Evolutionary conservation across 2,329 filamentous ascomycete genomes (phyloP).

Genomic region (Diplodia scrobiculata): DNA sequence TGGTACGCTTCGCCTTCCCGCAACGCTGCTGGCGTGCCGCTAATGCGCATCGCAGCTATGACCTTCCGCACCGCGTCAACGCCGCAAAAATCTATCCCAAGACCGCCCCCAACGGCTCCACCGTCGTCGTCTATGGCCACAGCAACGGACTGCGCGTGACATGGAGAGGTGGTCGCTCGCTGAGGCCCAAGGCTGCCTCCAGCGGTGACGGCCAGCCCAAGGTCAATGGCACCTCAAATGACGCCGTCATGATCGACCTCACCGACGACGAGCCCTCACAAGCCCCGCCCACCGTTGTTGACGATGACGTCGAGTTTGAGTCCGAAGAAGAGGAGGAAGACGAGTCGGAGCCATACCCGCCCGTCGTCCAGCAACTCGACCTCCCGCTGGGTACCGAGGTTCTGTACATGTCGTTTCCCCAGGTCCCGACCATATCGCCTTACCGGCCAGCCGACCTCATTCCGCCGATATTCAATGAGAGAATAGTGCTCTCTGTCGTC

Average conservation of each 20-base stretch:
- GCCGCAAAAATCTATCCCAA: constrained; percentile 60
- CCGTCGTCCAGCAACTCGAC: constrained; percentile 58
- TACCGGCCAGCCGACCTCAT: constrained; percentile 43
- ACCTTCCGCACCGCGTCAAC: constrained; percentile 61
- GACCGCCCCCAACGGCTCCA: constrained; percentile 62
- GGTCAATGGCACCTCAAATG: constrained; percentile 47
- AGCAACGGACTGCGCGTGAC: constrained; percentile 60
- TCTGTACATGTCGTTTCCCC: constrained; percentile 56
- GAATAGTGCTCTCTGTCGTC: constrained; percentile 57
- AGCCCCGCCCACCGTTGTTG: constrained; percentile 28
- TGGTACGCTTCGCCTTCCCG: constrained; percentile 5
- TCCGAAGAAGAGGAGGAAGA: constrained; percentile 62
- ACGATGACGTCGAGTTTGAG: constrained; percentile 50
- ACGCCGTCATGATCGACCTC: constrained; percentile 57
- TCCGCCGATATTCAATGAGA: constrained; percentile 53
- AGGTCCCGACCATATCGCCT: constrained; percentile 40
- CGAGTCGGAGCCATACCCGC: constrained; percentile 56
- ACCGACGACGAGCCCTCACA: constrained; percentile 55
- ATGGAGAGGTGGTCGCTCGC: constrained; percentile 61
- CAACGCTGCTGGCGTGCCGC: not conserved
- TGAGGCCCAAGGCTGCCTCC: constrained; percentile 42
- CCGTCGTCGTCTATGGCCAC: constrained; percentile 62
- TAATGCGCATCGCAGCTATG: constrained; percentile 52
- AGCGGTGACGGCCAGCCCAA: constrained; percentile 40
- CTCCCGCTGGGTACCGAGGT: constrained; percentile 58